Base-by-base conservation (phyloP, 2,329 filamentous ascomycete genomes). In the Penicillium sp. region DNA sequence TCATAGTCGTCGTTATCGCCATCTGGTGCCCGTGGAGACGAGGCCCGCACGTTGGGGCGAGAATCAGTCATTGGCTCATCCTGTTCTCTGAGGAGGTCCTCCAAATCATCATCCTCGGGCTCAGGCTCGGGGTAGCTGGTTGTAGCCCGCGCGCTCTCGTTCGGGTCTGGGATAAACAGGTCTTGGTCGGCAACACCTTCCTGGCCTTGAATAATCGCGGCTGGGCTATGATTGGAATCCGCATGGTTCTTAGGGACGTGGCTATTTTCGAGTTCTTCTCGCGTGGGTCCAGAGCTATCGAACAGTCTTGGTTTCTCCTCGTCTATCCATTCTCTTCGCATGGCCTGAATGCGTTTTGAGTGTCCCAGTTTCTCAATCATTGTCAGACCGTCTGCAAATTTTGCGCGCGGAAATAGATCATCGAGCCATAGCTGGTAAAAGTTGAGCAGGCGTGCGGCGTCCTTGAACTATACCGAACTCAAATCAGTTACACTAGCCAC, bases 391-490 rank as follows among this genome's bases (percentile, higher is more conserved):
- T 98, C 93, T 42, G 87, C 79, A 63, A 98, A 98, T 63, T 89
- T 91, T 5, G 91, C 93, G 63, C 94, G 89, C 12, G 93, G 93
- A 63, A 90, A 98, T 12, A 98, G 76, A 63, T 96, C 89, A 69
- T 98, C 91, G 2, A 98, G 84, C 93, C 93, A 98, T 49, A 95
- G 71, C 66, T 97, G 93, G 65, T 97, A 98, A 65, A 94, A 87
- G 22, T 87, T 88, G 42, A 98, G 77, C 22, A 98, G 77, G 15
- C 83, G 81, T 0, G 84, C 80, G 10, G 89, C 81, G 64, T 98
- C 93, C 17, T 85, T 84, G 69, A 93, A 97, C 83, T 91, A 47
- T 1, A 31, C 4, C 8, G 42, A 21, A 38, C 28, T 21, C 9
- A 53, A n/a, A 48, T 57, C 22, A 57, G 48, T 51, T 37, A 29